Conservation (phyloP, 1,284 basidiomycete species). For the Bjerkandera adusta region DNA sequence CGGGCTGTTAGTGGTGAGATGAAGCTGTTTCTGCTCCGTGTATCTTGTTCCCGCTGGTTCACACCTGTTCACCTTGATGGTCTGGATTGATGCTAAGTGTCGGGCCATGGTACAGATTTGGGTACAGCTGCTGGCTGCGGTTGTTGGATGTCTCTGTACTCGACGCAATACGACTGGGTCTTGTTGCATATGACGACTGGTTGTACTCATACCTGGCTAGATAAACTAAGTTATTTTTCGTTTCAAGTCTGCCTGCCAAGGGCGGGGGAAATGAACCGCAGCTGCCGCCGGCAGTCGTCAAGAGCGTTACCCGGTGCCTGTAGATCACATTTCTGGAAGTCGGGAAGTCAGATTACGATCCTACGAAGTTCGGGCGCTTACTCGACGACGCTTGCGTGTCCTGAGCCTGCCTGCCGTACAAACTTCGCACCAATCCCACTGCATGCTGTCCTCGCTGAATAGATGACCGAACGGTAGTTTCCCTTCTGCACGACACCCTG, state of each 20-base stretch:
- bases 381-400: not conserved
- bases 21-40: not conserved
- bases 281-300: not conserved
- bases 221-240: conserved; percentile 1
- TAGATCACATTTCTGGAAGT: not conserved
- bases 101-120: conserved; percentile 1
- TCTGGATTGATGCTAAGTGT: conserved; percentile 1
- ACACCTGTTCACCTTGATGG: conserved; percentile 6
- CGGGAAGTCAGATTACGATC: not conserved
- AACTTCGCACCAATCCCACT: not conserved
- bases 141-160: conserved; percentile 7
- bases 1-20: not conserved
- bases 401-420: not conserved
- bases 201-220: conserved; percentile 4
- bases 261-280: too few species aligned
- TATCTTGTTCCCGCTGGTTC: conserved; percentile 8
- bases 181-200: conserved; percentile 4
- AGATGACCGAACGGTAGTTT: too few species aligned
- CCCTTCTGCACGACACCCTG: not conserved
- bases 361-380: not conserved
- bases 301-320: not conserved
- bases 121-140: conserved; percentile 4
- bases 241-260: too few species aligned
- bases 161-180: not conserved
- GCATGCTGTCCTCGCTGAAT: not conserved